Percentiles rank a stretch among this genome's conserved stretches.
These are phyloP conservation scores for Fusarium veterinarium DNA, from an alignment of 2,329 filamentous ascomycete species.

Conservation along the genomic window DNA sequence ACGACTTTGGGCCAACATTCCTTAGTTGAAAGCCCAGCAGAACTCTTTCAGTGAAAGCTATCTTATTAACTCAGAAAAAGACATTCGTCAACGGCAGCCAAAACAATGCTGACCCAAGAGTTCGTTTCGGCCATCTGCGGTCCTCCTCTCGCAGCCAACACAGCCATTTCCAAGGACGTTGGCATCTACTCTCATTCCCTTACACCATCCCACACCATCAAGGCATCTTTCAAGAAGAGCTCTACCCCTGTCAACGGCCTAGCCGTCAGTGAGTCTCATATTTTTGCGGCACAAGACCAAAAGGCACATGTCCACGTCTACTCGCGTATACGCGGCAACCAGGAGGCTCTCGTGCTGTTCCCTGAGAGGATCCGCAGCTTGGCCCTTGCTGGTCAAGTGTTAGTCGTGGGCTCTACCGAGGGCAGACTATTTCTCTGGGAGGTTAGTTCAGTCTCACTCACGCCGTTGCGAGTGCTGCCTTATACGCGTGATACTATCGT, in stretches of 20 bases:
- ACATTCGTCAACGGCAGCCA: neutral
- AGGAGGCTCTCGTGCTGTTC: constrained; percentile 90
- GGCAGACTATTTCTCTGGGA: constrained; percentile 94
- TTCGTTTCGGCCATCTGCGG: constrained; percentile 70
- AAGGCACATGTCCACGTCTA: constrained; percentile 96
- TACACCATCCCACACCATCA: constrained; percentile 80
- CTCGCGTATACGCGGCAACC: constrained; percentile 82
- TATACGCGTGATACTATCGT: constrained; percentile 20
- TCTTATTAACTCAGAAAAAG: neutral
- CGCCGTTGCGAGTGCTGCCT: constrained; percentile 22
- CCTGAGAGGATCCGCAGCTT: constrained; percentile 86
- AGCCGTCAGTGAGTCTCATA: constrained; percentile 81
- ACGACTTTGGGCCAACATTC: constrained; percentile 25
- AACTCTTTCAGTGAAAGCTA: neutral
- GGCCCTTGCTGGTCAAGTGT: constrained; percentile 75
- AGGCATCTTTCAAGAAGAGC: constrained; percentile 90
- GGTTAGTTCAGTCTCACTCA: constrained; percentile 61
- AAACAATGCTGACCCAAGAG: constrained; percentile 67
- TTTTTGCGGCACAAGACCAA: constrained; percentile 91
- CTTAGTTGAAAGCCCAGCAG: constrained; percentile 11
- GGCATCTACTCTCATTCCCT: constrained; percentile 88
- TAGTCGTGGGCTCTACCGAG: constrained; percentile 84
- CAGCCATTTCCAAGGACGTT: constrained; percentile 78
- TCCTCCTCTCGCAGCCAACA: constrained; percentile 69
- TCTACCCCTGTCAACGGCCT: constrained; percentile 82